Base-by-base conservation (phyloP, 2,329 filamentous ascomycete genomes). In the Blastomyces percursus region DNA sequence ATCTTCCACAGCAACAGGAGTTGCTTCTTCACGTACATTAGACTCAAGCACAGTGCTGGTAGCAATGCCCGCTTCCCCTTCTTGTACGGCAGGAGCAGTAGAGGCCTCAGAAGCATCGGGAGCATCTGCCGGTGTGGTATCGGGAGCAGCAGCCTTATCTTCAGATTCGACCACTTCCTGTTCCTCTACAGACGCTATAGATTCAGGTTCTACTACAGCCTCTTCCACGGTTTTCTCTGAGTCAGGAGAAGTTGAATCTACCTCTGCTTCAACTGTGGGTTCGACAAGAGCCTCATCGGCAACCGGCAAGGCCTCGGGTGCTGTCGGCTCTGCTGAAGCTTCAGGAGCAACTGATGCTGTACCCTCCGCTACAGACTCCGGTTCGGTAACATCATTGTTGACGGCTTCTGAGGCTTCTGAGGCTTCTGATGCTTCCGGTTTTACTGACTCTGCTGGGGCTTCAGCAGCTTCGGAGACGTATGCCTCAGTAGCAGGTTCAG, bases 91-190 rank as follows among this genome's bases (percentile, higher is more conserved):
- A 27, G 12, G 21, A 27, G 51, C 27, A 54, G 14, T 5, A 19
- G 24, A 14, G 14, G 14, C 14, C 35, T 42, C 55, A 16, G 32
- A 6, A 1, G 19, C 3, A 14, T 54, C 51, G 5, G 42, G 5
- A 58, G 59, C 52, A 12, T 50, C 46, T 9, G 3, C 21, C n/a
- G 48, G 32, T 16, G 40, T 54, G 35, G 57, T 44, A 11, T 64
- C 66, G n/a, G 57, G 48, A 40, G 56, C 50, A 46, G 62, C 21
- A 14, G 59, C 42, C 38, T 65, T 63, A 9, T 56, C 24, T 4
- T 27, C 56, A 59, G 30, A 24, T 48, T 56, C 6, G 1, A 2
- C 6, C 3, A 12, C 38, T 8, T 46, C 56, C 12, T 2, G n/a
- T n/a, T 46, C 27, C 35, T 52, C n/a, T 24, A 3, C 32, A 19